A percentile compares a stretch with the other conserved stretches of the same genome.
phyloP scores from a whole-genome alignment of 257 asterid species.

The Euphrasia confusa region DNA sequence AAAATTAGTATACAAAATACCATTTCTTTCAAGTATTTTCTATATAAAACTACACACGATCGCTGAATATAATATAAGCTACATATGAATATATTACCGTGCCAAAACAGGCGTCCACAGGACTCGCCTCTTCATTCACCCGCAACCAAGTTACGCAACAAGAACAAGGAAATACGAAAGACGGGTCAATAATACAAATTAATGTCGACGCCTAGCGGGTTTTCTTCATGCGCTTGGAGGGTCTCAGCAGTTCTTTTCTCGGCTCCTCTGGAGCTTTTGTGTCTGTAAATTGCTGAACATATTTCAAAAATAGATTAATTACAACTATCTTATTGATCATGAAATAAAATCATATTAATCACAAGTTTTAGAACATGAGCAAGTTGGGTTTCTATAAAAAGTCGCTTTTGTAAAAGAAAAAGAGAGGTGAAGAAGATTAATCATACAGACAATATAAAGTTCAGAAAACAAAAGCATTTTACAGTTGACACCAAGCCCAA shows the following conservation, averaged over 20 bases:
- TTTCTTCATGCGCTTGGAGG: slow-evolving; percentile 59
- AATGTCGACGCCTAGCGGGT: slow-evolving; percentile 36
- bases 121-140: background rate
- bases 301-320: slow-evolving; percentile 17
- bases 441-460: too few species aligned
- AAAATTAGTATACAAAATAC: too few species aligned
- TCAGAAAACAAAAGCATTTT: too few species aligned
- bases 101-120: background rate
- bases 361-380: too few species aligned
- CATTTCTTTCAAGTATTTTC: too few species aligned
- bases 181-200: background rate
- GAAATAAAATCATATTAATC: too few species aligned
- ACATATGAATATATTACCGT: background rate
- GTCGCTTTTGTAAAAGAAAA: too few species aligned
- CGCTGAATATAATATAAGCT: slow-evolving; percentile 1
- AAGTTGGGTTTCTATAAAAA: too few species aligned
- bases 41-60: slow-evolving; percentile 1
- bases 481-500: too few species aligned
- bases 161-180: slow-evolving; percentile 4
- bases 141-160: slow-evolving; percentile 17
- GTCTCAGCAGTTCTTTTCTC: slow-evolving; percentile 54
- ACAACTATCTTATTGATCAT: too few species aligned
- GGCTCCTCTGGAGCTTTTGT: slow-evolving; percentile 42
- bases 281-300: slow-evolving; percentile 54
- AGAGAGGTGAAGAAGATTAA: too few species aligned